Conservation (phyloP, 2,329 filamentous ascomycete species). For the Hypoxylon sp. region DNA sequence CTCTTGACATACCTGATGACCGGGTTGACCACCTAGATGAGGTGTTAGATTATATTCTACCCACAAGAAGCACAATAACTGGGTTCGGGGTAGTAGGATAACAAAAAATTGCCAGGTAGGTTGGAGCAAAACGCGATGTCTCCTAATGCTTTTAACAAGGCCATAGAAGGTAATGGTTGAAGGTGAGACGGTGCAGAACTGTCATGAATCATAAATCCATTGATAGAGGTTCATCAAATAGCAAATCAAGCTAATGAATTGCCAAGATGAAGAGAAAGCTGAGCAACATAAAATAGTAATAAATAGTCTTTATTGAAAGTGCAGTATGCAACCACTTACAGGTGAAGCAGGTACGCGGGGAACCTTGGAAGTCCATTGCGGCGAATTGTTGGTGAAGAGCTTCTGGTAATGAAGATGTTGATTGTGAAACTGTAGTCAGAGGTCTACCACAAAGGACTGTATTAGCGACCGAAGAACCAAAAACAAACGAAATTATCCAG, state of each 20-base stretch:
- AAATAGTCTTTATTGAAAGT: not conserved
- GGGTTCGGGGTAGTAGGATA: not conserved
- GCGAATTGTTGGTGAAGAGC: not conserved
- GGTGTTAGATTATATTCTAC: constrained; percentile 49
- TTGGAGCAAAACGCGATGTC: constrained; percentile 31
- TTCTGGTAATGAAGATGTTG: not conserved
- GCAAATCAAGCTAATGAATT: constrained; percentile 11
- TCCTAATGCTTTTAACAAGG: not conserved
- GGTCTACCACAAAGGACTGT: constrained; percentile 3
- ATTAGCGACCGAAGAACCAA: constrained; percentile 3
- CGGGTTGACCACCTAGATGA: constrained; percentile 76
- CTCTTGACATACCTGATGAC: constrained; percentile 76
- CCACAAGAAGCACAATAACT: constrained; percentile 4
- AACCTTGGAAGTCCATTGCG: constrained; percentile 39
- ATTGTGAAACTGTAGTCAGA: constrained; percentile 2
- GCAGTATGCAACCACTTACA: constrained; percentile 31
- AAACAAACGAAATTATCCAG: constrained; percentile 17
- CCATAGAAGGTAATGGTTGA: not conserved
- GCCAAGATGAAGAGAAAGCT: not conserved
- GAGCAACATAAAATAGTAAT: constrained; percentile 1
- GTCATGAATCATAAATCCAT: constrained; percentile 38
- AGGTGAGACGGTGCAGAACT: not conserved
- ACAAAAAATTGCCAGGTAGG: not conserved
- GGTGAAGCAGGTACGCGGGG: constrained; percentile 35
- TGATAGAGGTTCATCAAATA: constrained; percentile 8